Conservation (phyloP, 2,329 filamentous ascomycete genomes). For the Alternaria gaisen region DNA sequence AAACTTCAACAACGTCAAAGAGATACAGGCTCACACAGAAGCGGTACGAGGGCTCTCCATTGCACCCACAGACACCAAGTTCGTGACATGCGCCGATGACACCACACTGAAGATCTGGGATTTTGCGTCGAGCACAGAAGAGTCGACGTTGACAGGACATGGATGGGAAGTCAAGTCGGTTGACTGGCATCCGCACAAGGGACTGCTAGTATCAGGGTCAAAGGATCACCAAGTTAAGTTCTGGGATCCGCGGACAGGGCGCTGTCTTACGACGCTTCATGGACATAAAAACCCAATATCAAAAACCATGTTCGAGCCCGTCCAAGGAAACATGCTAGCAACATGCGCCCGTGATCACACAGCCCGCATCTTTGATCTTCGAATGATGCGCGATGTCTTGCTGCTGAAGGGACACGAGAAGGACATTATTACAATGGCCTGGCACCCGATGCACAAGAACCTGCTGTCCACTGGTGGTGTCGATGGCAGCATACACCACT, state of each 20-base stretch:
- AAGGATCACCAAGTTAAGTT: constrained; percentile 98
- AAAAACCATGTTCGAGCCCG: constrained; percentile 87
- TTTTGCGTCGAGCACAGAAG: constrained; percentile 85
- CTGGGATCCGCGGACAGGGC: constrained; percentile 93
- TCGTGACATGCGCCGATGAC: constrained; percentile 95
- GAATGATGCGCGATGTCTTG: constrained; percentile 98
- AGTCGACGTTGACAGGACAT: constrained; percentile 87
- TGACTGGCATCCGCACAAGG: constrained; percentile 97
- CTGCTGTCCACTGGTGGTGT: constrained; percentile 89
- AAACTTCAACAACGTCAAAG: constrained; percentile 98
- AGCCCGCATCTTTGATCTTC: constrained; percentile 89
- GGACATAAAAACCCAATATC: constrained; percentile 98
- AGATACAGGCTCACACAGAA: constrained; percentile 88
- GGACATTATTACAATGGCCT: constrained; percentile 89
- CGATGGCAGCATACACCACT: constrained; percentile 90
- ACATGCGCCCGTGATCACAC: constrained; percentile 94
- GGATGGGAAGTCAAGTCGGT: constrained; percentile 98
- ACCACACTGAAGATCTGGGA: constrained; percentile 95
- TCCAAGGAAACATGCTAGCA: constrained; percentile 83
- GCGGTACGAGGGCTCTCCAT: constrained; percentile 92
- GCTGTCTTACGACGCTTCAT: constrained; percentile 91
- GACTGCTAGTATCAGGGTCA: constrained; percentile 91
- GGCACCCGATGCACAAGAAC: constrained; percentile 92
- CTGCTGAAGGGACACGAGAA: constrained; percentile 95
- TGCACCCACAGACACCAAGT: constrained; percentile 92